Base-by-base conservation (phyloP, 1,284 basidiomycete genomes). In the Sporisorium sorghi region DNA sequence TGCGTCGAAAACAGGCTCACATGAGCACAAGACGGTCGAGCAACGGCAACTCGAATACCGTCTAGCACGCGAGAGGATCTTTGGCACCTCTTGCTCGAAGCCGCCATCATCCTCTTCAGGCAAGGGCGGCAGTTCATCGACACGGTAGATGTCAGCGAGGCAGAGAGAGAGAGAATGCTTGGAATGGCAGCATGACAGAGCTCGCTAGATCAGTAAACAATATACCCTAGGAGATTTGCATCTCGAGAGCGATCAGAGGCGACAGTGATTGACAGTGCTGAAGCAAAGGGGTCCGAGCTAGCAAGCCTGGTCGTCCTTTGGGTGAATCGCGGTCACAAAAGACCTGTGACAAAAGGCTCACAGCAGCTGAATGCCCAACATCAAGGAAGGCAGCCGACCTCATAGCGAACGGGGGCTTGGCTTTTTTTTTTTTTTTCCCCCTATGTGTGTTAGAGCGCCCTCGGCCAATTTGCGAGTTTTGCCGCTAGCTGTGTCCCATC, bases 1-100 rank as follows among this genome's bases (percentile, higher is more conserved):
- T 24, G 47, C 49, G 19, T 59, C 67, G 26, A 67, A 47, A 10
- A 33, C 59, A 26, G 56, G 59, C n/a, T 43, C 43, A 4, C 59
- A 67, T n/a, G 64, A 68, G 30, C 67, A 51, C 32, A 75, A 71
- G 52, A 75, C 68, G 24, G 64, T 75, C 7, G 68, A 75, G 58
- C 67, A 75, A 53, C 67, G 73, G 15, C 73, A 75, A 32, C 64
- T 71, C 47, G 68, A 71, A 48, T 75, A 75, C 26, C 67, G 67
- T 14, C 39, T 65, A 11, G 73, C 73, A 2, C 58, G 73, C 15
- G 73, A 61, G 40, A 62, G 73, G 28, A 75, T 75, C 49, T 75
- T 75, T 65, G 73, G 73, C n/a, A 21, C 56, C 8, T 21, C 53
- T 1, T 5, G 54, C 11, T 40, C 37, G 10, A 53, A 55, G 12